These are phyloP conservation scores for Xylaria sp. DNA, from an alignment of 2,329 filamentous ascomycete species.

Conservation along the genomic window DNA sequence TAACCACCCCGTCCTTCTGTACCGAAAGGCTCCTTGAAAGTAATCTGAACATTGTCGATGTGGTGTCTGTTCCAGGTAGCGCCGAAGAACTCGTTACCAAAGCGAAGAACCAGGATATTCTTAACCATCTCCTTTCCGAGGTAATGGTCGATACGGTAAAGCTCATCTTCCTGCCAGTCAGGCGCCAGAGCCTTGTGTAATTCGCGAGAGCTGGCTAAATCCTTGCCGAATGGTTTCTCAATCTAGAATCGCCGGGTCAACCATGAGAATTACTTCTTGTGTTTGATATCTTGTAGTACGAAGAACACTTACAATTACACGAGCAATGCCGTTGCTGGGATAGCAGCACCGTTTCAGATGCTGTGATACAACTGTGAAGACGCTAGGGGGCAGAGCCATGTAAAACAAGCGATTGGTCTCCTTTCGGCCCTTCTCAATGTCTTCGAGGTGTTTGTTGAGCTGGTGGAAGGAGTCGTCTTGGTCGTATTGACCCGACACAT, in stretches of 20 bases:
- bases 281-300: not conserved
- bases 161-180: constrained; percentile 98
- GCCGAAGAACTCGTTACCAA: constrained; percentile 98
- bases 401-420: constrained; percentile 97
- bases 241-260: constrained; percentile 66
- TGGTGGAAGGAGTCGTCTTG: constrained; percentile 92
- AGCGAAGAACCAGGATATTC: constrained; percentile 97
- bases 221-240: constrained; percentile 99
- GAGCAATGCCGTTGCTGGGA: constrained; percentile 86
- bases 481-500: constrained; percentile 97
- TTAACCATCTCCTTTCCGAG: constrained; percentile 99
- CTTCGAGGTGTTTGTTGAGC: constrained; percentile 85
- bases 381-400: constrained; percentile 97
- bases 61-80: constrained; percentile 99
- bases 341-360: constrained; percentile 98
- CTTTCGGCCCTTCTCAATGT: constrained; percentile 82
- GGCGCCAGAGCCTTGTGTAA: constrained; percentile 94
- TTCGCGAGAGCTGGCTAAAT: constrained; percentile 91
- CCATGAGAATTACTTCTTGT: constrained; percentile 23
- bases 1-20: constrained; percentile 98
- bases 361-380: constrained; percentile 97
- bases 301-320: constrained; percentile 80
- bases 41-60: constrained; percentile 99
- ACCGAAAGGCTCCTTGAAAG: constrained; percentile 99
- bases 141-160: constrained; percentile 99